Base-by-base conservation (phyloP, 1,284 basidiomycete species). In the Melampsora americana region DNA sequence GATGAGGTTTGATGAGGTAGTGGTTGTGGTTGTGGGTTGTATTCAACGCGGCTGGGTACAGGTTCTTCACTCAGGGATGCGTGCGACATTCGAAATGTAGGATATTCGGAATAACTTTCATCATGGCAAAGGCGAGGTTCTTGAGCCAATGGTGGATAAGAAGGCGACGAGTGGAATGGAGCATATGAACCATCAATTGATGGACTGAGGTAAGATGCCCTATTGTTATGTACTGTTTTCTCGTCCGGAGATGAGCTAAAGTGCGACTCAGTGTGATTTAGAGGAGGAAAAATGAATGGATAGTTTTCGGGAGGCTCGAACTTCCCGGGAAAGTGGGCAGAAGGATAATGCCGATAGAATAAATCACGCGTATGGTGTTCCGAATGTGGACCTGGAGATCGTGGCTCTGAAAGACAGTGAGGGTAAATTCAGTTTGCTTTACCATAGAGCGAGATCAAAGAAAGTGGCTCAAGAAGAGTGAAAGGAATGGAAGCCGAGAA, bases 61-160 rank as follows among this genome's bases (percentile, higher is more conserved):
- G 53, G 53, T 9, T 56, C 26, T 56, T 56, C 53, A 28, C 26
- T 56, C n/a, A 56, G 26, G 26, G 53, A 23, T 23, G 53, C 53
- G 26, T 56, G 53, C 6, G 53, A 56, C 53, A 56, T 56, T 56
- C 53, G 53, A 56, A 56, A 56, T 4, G 53, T 28, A 16, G 53
- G 53, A 56, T 56, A 56, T 56, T n/a, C 53, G 26, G 53, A 56
- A n/a, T 23, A 56, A n/a, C 26, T 56, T 28, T 56, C 53, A 28
- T 6, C 53, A 56, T 56, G 3, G 14, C 53, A 56, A 56, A 56
- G 26, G 26, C 53, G 53, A 56, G 53, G 53, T 18, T 56, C 53
- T 56, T 56, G 53, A 56, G n/a, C 26, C 26, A 28, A 56, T 28
- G 53, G 20, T 7, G 53, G 53, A 56, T 56, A 28, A n/a, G 53